These are phyloP conservation scores for Alternaria atra DNA, from an alignment of 2,329 filamentous ascomycete species.

Conservation along the genomic window DNA sequence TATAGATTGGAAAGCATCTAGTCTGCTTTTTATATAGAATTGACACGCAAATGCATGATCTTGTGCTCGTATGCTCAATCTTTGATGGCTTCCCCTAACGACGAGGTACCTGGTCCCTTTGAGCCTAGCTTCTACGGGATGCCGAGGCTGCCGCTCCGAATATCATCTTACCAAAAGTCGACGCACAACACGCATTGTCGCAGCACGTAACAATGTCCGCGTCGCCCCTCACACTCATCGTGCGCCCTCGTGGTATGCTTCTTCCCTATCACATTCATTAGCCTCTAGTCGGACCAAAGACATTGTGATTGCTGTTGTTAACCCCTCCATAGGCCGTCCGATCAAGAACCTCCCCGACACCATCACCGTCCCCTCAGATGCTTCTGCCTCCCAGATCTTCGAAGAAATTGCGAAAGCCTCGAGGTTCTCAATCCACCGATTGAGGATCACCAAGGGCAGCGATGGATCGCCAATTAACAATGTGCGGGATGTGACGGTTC, in stretches of 20 bases:
- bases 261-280: neutral
- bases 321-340: constrained; percentile 62
- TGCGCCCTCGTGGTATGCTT: constrained; percentile 57
- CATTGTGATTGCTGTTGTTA: constrained; percentile 8
- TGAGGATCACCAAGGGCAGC: constrained; percentile 71
- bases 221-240: constrained; percentile 53
- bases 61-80: neutral
- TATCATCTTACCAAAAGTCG: constrained; percentile 18
- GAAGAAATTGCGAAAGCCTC: constrained; percentile 63
- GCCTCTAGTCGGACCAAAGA: neutral
- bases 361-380: constrained; percentile 61
- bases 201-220: constrained; percentile 51
- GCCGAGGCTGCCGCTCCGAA: constrained; percentile 24
- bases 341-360: constrained; percentile 68
- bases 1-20: neutral
- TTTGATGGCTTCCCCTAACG: neutral
- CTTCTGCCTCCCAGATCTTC: constrained; percentile 66
- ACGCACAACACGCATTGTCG: constrained; percentile 15
- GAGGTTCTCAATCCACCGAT: constrained; percentile 65
- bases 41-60: neutral
- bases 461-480: constrained; percentile 68
- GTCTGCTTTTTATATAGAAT: neutral
- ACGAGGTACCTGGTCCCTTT: neutral
- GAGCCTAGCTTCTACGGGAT: constrained; percentile 12
- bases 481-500: constrained; percentile 60